phyloP scores from a whole-genome alignment of 371 early-diverging fungal species.

The Mortierella sp. region DNA sequence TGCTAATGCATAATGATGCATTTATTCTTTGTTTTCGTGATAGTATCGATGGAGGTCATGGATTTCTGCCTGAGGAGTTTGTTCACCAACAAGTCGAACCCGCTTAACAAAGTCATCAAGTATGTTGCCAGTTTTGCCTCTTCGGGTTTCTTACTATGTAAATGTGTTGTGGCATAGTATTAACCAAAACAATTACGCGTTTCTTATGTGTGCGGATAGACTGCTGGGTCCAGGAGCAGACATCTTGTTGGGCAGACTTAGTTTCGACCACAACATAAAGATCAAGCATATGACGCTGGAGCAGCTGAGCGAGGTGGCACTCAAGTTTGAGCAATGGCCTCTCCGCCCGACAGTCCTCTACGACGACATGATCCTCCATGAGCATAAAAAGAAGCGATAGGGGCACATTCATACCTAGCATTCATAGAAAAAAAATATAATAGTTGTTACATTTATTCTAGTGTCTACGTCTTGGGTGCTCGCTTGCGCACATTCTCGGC shows the following conservation, averaged over 20 bases:
- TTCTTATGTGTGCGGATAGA: slow-evolving; percentile 35
- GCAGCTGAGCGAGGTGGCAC: slow-evolving; percentile 69
- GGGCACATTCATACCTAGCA: neutral
- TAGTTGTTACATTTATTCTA: neutral
- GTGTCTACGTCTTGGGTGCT: slow-evolving; percentile 12
- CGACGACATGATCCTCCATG: slow-evolving; percentile 60
- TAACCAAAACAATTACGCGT: neutral
- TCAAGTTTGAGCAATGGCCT: slow-evolving; percentile 75
- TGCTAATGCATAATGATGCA: neutral
- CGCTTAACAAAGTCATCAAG: slow-evolving; percentile 68
- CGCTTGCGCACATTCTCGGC: slow-evolving; percentile 60
- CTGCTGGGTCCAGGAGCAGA: slow-evolving; percentile 75
- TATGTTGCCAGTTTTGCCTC: no score
- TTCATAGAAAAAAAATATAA: neutral
- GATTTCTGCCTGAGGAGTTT: slow-evolving; percentile 70
- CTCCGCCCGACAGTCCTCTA: slow-evolving; percentile 66
- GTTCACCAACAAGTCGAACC: slow-evolving; percentile 58
- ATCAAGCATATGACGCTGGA: slow-evolving; percentile 66
- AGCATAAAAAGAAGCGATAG: slow-evolving; percentile 36
- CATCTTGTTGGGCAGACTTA: slow-evolving; percentile 66
- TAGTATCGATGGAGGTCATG: slow-evolving; percentile 70
- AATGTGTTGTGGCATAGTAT: no score
- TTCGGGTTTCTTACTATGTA: no score
- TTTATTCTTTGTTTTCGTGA: neutral
- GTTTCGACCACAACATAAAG: slow-evolving; percentile 62